phyloP scores from a whole-genome alignment of 1,284 basidiomycete species.

The Apiotrichum akiyoshidainum region DNA sequence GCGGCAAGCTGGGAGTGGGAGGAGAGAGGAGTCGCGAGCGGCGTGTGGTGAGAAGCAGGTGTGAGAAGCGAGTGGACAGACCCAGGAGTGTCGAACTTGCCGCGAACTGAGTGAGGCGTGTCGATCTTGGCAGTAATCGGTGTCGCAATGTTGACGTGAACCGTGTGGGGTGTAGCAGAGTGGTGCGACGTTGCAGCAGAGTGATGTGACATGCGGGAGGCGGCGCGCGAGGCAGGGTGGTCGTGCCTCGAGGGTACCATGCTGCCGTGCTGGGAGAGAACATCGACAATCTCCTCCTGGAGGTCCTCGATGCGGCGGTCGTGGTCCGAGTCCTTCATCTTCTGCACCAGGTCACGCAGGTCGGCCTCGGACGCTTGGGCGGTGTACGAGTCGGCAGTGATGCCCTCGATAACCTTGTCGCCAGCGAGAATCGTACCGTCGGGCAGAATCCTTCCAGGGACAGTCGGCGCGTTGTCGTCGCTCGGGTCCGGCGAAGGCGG shows the following conservation, averaged over 20 bases:
- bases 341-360: slow-evolving; percentile 19
- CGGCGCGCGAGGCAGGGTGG: not conserved
- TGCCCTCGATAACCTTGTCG: slow-evolving; percentile 43
- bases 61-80: not conserved
- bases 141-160: too few relatives aligned
- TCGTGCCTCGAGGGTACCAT: not conserved
- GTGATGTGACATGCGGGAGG: not conserved
- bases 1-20: too few relatives aligned
- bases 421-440: slow-evolving; percentile 46
- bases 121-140: too few relatives aligned
- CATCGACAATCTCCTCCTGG: slow-evolving; percentile 26
- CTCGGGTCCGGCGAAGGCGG: slow-evolving; percentile 11
- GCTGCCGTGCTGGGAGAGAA: slow-evolving; percentile 14
- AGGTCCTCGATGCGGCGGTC: slow-evolving; percentile 40
- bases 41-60: not conserved
- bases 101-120: not conserved
- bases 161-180: not conserved
- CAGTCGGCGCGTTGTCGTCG: slow-evolving; percentile 21
- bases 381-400: slow-evolving; percentile 31
- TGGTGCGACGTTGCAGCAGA: not conserved
- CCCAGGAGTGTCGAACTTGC: too few relatives aligned
- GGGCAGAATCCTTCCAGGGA: slow-evolving; percentile 36
- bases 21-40: not conserved
- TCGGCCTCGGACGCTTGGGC: slow-evolving; percentile 12
- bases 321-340: slow-evolving; percentile 39